phyloP scores from a whole-genome alignment of 73 alveolate species.

The Paramecium primaurelia region DNA sequence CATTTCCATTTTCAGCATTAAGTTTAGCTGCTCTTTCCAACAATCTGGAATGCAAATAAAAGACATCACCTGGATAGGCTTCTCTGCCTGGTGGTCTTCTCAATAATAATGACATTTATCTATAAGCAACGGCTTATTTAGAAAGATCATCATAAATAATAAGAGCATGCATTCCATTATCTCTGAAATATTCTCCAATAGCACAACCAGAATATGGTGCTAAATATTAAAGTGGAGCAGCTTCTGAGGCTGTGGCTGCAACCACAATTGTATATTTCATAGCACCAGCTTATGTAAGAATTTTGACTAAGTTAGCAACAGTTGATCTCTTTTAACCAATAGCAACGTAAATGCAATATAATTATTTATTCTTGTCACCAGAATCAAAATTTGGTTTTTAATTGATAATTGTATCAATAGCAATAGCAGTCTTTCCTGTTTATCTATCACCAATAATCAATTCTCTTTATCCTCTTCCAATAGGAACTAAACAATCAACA shows the following conservation, averaged over 20 bases:
- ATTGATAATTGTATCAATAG: constrained; percentile 94
- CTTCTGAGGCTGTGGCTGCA: constrained; percentile 98
- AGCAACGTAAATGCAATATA: constrained; percentile 98
- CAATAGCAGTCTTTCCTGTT: constrained; percentile 98
- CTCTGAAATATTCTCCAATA: constrained; percentile 97
- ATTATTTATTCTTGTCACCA: constrained; percentile 76
- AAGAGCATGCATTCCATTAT: constrained; percentile 95
- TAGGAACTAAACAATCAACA: constrained; percentile 94
- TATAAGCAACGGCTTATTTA: constrained; percentile 95
- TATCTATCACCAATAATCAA: constrained; percentile 97
- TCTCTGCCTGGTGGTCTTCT: constrained; percentile 98
- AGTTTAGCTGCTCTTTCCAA: constrained; percentile 97
- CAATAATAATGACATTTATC: constrained; percentile 91
- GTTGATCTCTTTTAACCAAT: constrained; percentile 98
- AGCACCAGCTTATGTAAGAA: constrained; percentile 77
- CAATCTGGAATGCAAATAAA: constrained; percentile 80
- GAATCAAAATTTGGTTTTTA: constrained; percentile 79
- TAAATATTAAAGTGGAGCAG: constrained; percentile 85
- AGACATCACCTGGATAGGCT: constrained; percentile 97
- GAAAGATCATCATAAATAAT: constrained; percentile 95
- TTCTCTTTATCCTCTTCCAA: constrained; percentile 98
- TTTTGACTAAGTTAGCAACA: constrained; percentile 91
- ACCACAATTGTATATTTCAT: constrained; percentile 91
- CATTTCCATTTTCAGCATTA: constrained; percentile 86
- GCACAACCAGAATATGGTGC: constrained; percentile 99